Base-by-base conservation (phyloP, 73 alveolate species). In the Uronychia binucleata region DNA sequence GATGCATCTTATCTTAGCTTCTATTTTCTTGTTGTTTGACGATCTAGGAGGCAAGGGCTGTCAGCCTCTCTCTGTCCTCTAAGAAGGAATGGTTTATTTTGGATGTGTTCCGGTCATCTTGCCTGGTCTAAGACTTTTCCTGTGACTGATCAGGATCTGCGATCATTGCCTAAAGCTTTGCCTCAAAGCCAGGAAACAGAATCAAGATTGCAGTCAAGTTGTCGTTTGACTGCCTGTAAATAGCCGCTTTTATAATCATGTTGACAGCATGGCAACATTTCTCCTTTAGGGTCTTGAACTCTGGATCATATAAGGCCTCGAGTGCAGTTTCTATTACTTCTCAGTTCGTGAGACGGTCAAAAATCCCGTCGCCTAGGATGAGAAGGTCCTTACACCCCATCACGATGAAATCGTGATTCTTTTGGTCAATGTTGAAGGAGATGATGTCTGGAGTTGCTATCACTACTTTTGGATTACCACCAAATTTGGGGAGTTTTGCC, bases 121-220 rank as follows among this genome's bases (percentile, higher is more conserved):
- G n/a, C n/a, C n/a, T n/a, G n/a, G n/a, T n/a, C n/a, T n/a, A n/a
- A n/a, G n/a, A n/a, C n/a, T n/a, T n/a, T n/a, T n/a, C n/a, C n/a
- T n/a, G n/a, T n/a, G n/a, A n/a, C n/a, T n/a, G n/a, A n/a, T n/a
- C n/a, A n/a, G n/a, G n/a, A n/a, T n/a, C n/a, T n/a, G n/a, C n/a
- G n/a, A n/a, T n/a, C n/a, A n/a, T n/a, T n/a, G n/a, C n/a, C n/a
- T n/a, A n/a, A n/a, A n/a, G n/a, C n/a, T n/a, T n/a, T n/a, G n/a
- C n/a, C n/a, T n/a, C n/a, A n/a, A n/a, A 46, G 19, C 67, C 19
- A 46, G 67, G 67, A 35, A 97, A 96, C 33, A 98, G 96, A 33
- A 97, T 83, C n/a, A 97, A 74, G n/a, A 95, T 94, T 74, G 91
- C 96, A 27, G 99, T 97, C 30, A 97, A 87, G 89, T 97, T 97